Conservation (phyloP, 1,284 basidiomycete genomes). For the Heterobasidion parviporum region DNA sequence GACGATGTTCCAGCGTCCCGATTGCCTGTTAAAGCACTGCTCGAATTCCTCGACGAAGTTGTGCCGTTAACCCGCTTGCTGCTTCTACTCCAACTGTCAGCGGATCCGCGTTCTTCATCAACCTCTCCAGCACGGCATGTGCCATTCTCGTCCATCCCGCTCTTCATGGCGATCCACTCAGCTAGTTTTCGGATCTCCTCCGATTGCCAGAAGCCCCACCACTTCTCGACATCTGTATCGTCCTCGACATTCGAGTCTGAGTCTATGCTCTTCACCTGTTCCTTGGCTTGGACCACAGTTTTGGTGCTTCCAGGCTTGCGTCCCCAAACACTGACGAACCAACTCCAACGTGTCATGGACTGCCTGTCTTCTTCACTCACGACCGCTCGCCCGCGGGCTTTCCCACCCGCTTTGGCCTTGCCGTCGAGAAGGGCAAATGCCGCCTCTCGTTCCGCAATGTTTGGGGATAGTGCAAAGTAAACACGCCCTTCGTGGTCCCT, state of each 20-base stretch:
- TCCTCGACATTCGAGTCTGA: conserved; percentile 24
- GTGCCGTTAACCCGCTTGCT: not conserved
- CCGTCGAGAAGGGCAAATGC: conserved; percentile 21
- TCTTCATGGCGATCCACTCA: conserved; percentile 51
- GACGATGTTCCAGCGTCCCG: not conserved
- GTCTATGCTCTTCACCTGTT: conserved; percentile 13
- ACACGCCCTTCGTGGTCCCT: conserved; percentile 27
- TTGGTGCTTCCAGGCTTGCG: conserved; percentile 20
- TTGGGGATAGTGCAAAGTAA: conserved; percentile 27
- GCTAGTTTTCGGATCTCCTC: conserved; percentile 56
- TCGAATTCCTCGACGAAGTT: not conserved
- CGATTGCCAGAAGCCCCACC: conserved; percentile 70
- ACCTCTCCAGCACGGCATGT: not conserved
- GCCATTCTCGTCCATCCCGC: conserved; percentile 17
- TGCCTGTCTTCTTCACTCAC: conserved; percentile 37
- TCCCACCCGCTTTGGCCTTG: conserved; percentile 19
- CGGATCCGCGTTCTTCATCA: not conserved
- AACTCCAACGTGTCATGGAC: conserved; percentile 52
- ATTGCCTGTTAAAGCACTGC: not conserved
- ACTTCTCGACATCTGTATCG: conserved; percentile 29
- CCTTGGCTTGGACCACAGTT: conserved; percentile 9
- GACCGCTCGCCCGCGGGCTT: conserved; percentile 12
- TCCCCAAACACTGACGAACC: conserved; percentile 61
- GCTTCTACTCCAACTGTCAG: not conserved
- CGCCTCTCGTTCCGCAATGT: conserved; percentile 22